phyloP scores from a whole-genome alignment of 2,329 filamentous ascomycete species.

The Ascosphaera pollenicola region DNA sequence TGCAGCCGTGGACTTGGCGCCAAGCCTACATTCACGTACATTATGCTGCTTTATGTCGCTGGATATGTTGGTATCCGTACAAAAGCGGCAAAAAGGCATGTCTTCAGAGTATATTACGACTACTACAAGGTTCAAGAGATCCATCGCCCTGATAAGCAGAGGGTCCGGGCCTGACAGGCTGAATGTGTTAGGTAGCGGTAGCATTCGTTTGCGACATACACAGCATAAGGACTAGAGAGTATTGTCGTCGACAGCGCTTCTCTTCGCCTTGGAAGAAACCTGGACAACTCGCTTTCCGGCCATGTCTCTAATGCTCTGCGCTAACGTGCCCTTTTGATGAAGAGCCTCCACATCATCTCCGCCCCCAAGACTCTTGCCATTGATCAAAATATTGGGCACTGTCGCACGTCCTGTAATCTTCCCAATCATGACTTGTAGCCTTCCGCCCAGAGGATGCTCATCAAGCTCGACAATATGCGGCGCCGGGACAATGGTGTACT shows the following conservation, averaged over 20 bases:
- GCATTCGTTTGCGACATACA: not conserved
- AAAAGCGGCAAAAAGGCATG: too few species aligned
- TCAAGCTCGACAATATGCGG: constrained; percentile 87
- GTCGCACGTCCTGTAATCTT: constrained; percentile 61
- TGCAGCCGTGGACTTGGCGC: constrained; percentile 3
- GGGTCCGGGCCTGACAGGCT: too few species aligned
- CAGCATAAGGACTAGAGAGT: not conserved
- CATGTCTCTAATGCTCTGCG: constrained; percentile 48
- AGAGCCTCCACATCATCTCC: constrained; percentile 65
- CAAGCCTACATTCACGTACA: not conserved
- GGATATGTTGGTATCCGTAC: not conserved
- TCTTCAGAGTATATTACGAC: too few species aligned
- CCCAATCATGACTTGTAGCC: constrained; percentile 49
- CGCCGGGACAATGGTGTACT: constrained; percentile 60
- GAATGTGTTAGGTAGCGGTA: too few species aligned
- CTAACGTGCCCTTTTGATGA: constrained; percentile 42
- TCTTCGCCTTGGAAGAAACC: not conserved
- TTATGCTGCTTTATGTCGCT: not conserved
- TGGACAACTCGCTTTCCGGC: constrained; percentile 34
- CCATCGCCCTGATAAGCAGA: too few species aligned
- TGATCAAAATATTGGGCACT: constrained; percentile 80
- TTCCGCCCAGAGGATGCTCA: constrained; percentile 47
- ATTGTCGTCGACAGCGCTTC: not conserved
- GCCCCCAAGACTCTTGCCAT: constrained; percentile 73
- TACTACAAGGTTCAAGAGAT: too few species aligned